Evolutionary conservation across 441 rosid genomes (phyloP), one percentile per base, ranked within the genome.

Genomic region (Gossypium gossypioides): DNA sequence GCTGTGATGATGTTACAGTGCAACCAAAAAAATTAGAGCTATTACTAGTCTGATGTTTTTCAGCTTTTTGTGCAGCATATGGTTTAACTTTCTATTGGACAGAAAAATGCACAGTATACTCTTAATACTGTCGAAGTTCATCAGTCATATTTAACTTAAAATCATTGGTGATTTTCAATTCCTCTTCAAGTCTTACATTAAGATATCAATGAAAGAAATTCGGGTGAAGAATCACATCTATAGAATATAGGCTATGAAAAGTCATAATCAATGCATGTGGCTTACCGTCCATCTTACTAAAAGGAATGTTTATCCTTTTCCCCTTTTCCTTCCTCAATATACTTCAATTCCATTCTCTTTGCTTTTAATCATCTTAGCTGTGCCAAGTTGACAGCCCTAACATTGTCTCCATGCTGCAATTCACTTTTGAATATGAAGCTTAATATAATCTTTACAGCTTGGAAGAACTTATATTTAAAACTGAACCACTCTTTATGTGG

Each of bases 381-480:
- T 69, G 18, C 24, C 62, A 13, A 13, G 61, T 61, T 29, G 68
- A 76, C 27, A 21, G 8, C 16, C 65, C 50, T 74, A 71, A 8
- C 15, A 27, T 44, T 46, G 59, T 69, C 57, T 72, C 71, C 71
- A 48, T 54, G 68, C 46, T 70, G 50, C 61, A 44, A 21, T 19
- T 60, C 54, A 9, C n/a, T 48, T 34, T 46, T 19, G 13, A 71
- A 64, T 44, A 34, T 29, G 42, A 22, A 65, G 37, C 55, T 67
- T 8, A 4, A 44, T 60, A 40, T n/a, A 22, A 58, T 71, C 80
- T 77, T 79, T 79, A 73, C 83, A 81, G 84, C 74, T 70, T 62
- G 22, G 52, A 65, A 59, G 56, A 65, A 65, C 6, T 51, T 34
- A 40, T 10, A 59, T 40, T 25, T 48, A 25, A 44, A 75, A 25